These are phyloP conservation scores for Alloascoidea africana DNA, from an alignment of 805 yeast genomes.

Conservation along the genomic window DNA sequence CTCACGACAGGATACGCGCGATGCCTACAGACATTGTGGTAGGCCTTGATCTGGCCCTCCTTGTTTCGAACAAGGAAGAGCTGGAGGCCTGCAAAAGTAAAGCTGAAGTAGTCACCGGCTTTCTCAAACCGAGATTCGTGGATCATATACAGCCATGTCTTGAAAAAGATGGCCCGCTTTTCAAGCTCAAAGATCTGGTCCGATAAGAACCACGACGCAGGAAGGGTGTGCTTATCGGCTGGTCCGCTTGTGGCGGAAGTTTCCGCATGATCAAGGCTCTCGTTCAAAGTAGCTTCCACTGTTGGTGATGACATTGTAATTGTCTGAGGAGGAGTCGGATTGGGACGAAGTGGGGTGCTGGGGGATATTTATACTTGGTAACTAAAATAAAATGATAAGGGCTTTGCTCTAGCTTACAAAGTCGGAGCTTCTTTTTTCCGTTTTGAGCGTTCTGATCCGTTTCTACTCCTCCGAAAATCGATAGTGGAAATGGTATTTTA, in stretches of 20 bases:
- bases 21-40: constrained; percentile 52
- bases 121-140: constrained; percentile 38
- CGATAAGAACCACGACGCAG: constrained; percentile 55
- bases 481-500: too few relatives aligned
- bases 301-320: too few relatives aligned
- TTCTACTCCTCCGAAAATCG: too few relatives aligned
- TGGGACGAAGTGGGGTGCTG: too few relatives aligned
- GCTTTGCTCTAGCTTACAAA: too few relatives aligned
- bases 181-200: constrained; percentile 42
- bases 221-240: constrained; percentile 33
- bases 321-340: too few relatives aligned
- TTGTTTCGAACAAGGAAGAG: constrained; percentile 41
- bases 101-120: constrained; percentile 42
- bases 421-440: too few relatives aligned
- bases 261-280: too few relatives aligned
- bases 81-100: constrained; percentile 33
- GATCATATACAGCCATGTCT: constrained; percentile 39
- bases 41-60: constrained; percentile 37
- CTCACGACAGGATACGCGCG: constrained; percentile 48
- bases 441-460: too few relatives aligned
- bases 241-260: background rate
- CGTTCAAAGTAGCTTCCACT: too few relatives aligned
- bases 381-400: too few relatives aligned
- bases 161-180: constrained; percentile 39
- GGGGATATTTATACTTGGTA: too few relatives aligned